These are phyloP conservation scores for Ganoderma meredithae DNA, from an alignment of 1,284 basidiomycete species.

Conservation along the genomic window DNA sequence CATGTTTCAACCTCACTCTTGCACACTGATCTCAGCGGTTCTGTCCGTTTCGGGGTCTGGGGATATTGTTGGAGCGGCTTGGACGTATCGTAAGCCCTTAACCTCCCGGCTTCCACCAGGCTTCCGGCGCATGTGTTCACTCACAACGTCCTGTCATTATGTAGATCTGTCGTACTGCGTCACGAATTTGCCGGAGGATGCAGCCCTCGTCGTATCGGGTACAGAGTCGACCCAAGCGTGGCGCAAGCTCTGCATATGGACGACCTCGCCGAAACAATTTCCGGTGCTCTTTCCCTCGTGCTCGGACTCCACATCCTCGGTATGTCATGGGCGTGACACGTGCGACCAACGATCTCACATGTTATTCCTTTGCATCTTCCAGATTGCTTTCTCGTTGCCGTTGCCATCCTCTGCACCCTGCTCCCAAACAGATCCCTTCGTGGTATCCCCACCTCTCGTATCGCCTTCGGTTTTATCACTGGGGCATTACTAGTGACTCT, in stretches of 20 bases:
- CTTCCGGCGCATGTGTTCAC: conserved; percentile 15
- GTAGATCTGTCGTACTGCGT: conserved; percentile 51
- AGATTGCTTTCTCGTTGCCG: conserved; percentile 57
- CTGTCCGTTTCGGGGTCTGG: conserved; percentile 62
- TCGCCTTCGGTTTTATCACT: neutral
- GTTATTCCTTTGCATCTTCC: conserved; percentile 15
- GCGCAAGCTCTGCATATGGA: conserved; percentile 52
- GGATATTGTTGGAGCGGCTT: conserved; percentile 63
- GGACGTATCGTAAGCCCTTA: conserved; percentile 50
- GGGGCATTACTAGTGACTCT: neutral
- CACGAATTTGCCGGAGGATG: conserved; percentile 49
- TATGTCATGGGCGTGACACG: conserved; percentile 36
- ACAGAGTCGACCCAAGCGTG: conserved; percentile 56
- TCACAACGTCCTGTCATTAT: conserved; percentile 20
- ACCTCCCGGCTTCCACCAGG: conserved; percentile 18
- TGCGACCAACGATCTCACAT: neutral
- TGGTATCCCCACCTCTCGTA: neutral
- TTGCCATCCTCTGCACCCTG: conserved; percentile 49
- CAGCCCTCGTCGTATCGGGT: conserved; percentile 56
- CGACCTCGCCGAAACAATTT: conserved; percentile 50
- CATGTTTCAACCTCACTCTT: conserved; percentile 45
- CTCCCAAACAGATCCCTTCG: neutral
- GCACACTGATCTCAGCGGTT: conserved; percentile 45
- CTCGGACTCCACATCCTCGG: conserved; percentile 57
- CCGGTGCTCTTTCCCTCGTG: conserved; percentile 46